phyloP scores from a whole-genome alignment of 176 grass and related monocot species.

The Ensete ventricosum region DNA sequence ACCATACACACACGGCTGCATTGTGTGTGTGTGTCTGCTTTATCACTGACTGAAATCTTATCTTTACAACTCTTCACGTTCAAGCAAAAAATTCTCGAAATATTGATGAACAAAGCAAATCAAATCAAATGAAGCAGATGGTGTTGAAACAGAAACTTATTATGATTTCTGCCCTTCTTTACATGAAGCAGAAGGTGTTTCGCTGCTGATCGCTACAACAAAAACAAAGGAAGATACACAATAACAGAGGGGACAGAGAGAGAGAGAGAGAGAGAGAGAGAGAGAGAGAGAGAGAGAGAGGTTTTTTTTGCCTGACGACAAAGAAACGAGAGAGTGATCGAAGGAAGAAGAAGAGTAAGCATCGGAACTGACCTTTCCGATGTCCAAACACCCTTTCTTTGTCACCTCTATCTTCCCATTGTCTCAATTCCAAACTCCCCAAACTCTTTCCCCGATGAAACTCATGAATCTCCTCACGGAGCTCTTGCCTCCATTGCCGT shows the following conservation, averaged over 20 bases:
- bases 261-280: background rate
- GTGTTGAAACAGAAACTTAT: background rate
- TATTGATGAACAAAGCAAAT: background rate
- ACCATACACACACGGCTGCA: too few relatives aligned
- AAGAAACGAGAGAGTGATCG: background rate
- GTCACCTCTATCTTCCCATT: background rate
- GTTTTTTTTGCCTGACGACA: background rate
- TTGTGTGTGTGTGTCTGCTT: too few relatives aligned
- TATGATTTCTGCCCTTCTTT: background rate
- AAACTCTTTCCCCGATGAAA: constrained; percentile 77
- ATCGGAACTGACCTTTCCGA: constrained; percentile 1
- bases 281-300: too few relatives aligned
- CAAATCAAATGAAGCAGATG: too few relatives aligned
- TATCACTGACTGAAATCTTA: too few relatives aligned
- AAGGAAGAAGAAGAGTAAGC: background rate
- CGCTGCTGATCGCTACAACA: background rate
- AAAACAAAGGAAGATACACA: background rate
- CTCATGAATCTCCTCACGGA: constrained; percentile 51
- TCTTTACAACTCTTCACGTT: too few relatives aligned
- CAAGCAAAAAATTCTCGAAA: too few relatives aligned
- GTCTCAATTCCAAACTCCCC: constrained; percentile 44
- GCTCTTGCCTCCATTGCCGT: constrained; percentile 34
- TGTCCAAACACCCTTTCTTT: background rate
- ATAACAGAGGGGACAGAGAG: background rate
- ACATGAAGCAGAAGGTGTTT: constrained; percentile 3